Conservation (phyloP, 2,329 filamentous ascomycete species). For the Geosmithia flava region DNA sequence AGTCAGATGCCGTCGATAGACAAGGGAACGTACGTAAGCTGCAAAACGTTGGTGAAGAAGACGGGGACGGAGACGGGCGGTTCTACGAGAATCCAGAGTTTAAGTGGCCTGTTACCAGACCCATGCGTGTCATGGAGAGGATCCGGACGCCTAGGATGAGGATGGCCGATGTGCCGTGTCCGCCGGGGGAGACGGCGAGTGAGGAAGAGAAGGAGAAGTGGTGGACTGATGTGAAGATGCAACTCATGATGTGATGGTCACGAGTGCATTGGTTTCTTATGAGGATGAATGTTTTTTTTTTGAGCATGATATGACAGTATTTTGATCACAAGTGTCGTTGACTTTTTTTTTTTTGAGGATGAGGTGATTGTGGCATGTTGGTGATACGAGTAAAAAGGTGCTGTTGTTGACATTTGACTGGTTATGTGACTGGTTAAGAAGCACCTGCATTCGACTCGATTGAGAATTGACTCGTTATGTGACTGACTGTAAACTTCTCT, state of each 20-base stretch:
- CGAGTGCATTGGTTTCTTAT: too few species aligned
- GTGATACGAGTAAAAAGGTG: too few species aligned
- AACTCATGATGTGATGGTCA: conserved; percentile 1
- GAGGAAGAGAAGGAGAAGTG: not conserved
- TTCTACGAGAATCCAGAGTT: conserved; percentile 6
- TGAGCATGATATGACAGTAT: too few species aligned
- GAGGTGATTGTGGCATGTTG: too few species aligned
- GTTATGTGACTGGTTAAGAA: too few species aligned
- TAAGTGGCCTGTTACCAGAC: conserved; percentile 10
- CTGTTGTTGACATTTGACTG: too few species aligned
- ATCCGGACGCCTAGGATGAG: conserved; percentile 11
- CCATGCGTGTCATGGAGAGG: conserved; percentile 12
- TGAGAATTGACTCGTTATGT: too few species aligned
- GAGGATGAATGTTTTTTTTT: too few species aligned
- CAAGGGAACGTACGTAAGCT: not conserved
- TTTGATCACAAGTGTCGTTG: too few species aligned
- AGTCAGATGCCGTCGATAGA: not conserved
- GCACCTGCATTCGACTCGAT: too few species aligned
- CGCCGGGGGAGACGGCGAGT: not conserved
- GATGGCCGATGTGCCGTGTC: not conserved
- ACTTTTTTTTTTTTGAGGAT: too few species aligned
- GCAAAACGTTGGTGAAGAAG: not conserved
- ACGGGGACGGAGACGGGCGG: not conserved
- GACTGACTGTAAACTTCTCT: too few species aligned
- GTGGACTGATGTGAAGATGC: not conserved